Evolutionary conservation across 2,329 filamentous ascomycete species (phyloP).

Genomic region (Colletotrichum australisinense): DNA sequence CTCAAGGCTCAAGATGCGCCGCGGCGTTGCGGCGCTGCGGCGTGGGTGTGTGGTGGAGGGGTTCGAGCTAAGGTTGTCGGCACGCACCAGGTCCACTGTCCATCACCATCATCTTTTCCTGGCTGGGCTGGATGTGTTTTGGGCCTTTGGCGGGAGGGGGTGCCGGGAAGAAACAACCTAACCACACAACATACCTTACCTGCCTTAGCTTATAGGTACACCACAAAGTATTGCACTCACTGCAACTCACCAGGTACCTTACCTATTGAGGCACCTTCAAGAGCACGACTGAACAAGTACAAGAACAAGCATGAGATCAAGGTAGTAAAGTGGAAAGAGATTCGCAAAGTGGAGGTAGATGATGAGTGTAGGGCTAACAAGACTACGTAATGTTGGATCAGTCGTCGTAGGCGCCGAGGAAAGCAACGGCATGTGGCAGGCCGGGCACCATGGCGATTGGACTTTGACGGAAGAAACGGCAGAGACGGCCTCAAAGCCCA

Average conservation of each 20-base stretch:
- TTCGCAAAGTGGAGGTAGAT: constrained; percentile 11
- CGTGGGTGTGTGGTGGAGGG: constrained; percentile 14
- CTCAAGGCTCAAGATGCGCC: neutral
- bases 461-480: constrained; percentile 33
- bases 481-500: constrained; percentile 27
- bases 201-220: too few species aligned
- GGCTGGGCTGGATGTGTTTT: neutral
- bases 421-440: constrained; percentile 25
- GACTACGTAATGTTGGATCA: constrained; percentile 28
- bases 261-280: neutral
- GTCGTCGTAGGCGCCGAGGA: constrained; percentile 25
- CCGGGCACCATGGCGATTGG: constrained; percentile 13
- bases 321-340: neutral
- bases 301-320: neutral
- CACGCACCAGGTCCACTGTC: neutral
- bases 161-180: constrained; percentile 21
- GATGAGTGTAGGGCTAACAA: constrained; percentile 11
- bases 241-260: neutral
- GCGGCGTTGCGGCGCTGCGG: constrained; percentile 6
- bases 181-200: too few species aligned
- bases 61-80: constrained; percentile 19
- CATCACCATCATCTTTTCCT: neutral
- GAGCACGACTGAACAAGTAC: neutral
- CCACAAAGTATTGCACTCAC: neutral
- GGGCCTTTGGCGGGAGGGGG: constrained; percentile 26